A percentile compares a stretch with the other conserved stretches of the same genome.
Evolutionary conservation across 768 basidiomycete species (phyloP).

Genomic region (Albatrellus ellisii): DNA sequence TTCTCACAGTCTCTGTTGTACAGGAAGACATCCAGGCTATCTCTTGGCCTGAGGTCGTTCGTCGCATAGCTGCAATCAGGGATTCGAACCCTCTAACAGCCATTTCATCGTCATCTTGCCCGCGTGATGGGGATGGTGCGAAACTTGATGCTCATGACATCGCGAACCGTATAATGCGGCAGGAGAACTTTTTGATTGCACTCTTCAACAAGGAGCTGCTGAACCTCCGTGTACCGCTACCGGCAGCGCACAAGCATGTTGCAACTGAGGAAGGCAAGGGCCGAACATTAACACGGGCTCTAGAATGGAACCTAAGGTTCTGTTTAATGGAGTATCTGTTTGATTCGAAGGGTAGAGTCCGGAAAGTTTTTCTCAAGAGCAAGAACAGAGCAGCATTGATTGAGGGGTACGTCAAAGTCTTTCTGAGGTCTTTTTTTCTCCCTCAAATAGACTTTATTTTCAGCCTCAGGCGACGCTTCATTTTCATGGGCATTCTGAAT

Average conservation of each 20-base stretch:
- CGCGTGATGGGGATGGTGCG: conserved; percentile 57
- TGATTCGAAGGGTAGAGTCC: conserved; percentile 77
- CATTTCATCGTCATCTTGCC: conserved; percentile 40
- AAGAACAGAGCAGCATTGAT: conserved; percentile 68
- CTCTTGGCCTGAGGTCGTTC: conserved; percentile 91
- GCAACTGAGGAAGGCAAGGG: conserved; percentile 47
- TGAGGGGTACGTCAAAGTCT: conserved; percentile 48
- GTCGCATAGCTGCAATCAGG: conserved; percentile 78
- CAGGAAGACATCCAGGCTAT: conserved; percentile 97
- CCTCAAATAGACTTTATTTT: not conserved
- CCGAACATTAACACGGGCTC: conserved; percentile 69
- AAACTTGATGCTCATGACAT: conserved; percentile 97
- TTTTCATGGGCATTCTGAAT: conserved; percentile 96
- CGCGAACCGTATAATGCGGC: conserved; percentile 93
- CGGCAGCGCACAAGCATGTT: conserved; percentile 34
- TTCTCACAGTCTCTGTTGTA: conserved; percentile 6
- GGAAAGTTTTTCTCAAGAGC: conserved; percentile 83
- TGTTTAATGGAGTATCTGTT: conserved; percentile 95
- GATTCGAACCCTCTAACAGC: conserved; percentile 91
- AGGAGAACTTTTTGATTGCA: conserved; percentile 97
- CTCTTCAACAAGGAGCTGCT: conserved; percentile 95
- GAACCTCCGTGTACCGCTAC: conserved; percentile 77
- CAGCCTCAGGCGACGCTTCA: conserved; percentile 75
- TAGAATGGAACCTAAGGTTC: conserved; percentile 97
- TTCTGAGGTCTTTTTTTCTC: not conserved